Percentiles rank a stretch among this genome's conserved stretches.
Conservation (phyloP, 148 eudicot genomes). For the Arctostaphylos glauca region DNA sequence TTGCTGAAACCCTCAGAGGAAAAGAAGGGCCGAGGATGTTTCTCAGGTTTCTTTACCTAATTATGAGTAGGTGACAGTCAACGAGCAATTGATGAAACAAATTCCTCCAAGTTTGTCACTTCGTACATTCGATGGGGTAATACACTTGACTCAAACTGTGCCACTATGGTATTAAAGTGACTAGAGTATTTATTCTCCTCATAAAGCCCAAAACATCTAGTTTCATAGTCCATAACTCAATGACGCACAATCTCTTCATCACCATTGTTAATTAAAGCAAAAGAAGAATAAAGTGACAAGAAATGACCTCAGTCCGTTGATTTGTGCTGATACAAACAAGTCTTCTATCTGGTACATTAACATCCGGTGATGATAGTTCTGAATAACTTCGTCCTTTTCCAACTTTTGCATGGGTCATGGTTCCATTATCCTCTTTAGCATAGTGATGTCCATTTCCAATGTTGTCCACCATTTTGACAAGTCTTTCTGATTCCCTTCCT, state of each 20-base stretch:
- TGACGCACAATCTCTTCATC: background rate
- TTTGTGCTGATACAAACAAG: conserved; percentile 13
- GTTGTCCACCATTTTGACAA: conserved; percentile 25
- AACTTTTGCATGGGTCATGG: conserved; percentile 17
- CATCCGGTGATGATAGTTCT: conserved; percentile 49
- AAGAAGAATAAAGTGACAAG: conserved; percentile 4
- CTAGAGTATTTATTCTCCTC: background rate
- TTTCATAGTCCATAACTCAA: background rate
- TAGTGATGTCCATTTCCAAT: conserved; percentile 31
- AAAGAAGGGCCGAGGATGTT: background rate
- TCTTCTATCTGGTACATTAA: conserved; percentile 32
- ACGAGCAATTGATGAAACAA: background rate
- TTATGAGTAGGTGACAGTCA: background rate
- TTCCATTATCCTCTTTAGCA: conserved; percentile 21
- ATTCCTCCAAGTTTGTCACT: background rate
- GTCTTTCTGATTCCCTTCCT: conserved; percentile 26
- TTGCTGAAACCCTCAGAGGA: background rate
- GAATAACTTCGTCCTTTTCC: conserved; percentile 33
- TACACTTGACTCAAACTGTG: background rate
- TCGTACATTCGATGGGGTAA: background rate
- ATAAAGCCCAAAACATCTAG: background rate
- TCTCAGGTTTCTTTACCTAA: background rate
- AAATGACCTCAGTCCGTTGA: conserved; percentile 27
- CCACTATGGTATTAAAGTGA: background rate
- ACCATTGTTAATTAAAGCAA: background rate